Conservation (phyloP, 2,329 filamentous ascomycete species). For the Waltergamsia citrina region DNA sequence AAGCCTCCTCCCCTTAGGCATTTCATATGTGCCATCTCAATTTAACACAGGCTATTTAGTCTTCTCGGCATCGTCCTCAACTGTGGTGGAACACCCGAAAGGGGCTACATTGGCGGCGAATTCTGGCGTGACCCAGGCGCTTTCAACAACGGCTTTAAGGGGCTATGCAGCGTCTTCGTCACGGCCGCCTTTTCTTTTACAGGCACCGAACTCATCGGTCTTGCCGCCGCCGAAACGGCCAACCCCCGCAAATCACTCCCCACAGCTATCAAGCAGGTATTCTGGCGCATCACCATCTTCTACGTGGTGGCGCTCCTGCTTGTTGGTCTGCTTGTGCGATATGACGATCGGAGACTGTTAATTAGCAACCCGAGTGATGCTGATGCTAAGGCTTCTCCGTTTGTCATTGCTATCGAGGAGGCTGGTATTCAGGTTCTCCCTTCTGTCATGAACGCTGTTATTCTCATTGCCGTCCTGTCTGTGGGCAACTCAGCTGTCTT, state of each 20-base stretch:
- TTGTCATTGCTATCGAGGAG: constrained; percentile 84
- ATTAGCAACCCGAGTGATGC: constrained; percentile 43
- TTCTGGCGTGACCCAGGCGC: constrained; percentile 78
- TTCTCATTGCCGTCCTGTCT: constrained; percentile 80
- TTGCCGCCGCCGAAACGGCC: constrained; percentile 69
- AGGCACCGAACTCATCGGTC: constrained; percentile 66
- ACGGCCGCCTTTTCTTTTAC: constrained; percentile 69
- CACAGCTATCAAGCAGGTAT: constrained; percentile 84
- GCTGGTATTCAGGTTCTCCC: constrained; percentile 75
- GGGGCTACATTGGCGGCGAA: constrained; percentile 69
- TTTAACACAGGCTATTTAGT: constrained; percentile 27
- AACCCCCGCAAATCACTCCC: constrained; percentile 76
- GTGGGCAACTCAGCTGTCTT: constrained; percentile 91
- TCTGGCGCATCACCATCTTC: constrained; percentile 88
- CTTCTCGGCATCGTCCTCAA: constrained; percentile 81
- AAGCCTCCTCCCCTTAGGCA: constrained; percentile 21
- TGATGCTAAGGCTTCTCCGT: constrained; percentile 72
- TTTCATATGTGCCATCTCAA: background rate
- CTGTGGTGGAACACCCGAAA: constrained; percentile 64
- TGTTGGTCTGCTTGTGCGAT: constrained; percentile 75
- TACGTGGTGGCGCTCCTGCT: constrained; percentile 77
- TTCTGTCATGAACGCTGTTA: constrained; percentile 90
- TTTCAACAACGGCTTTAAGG: constrained; percentile 75
- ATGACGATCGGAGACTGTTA: constrained; percentile 54
- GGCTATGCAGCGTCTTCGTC: constrained; percentile 70